A percentile compares a stretch with the other conserved stretches of the same genome.
phyloP scores from a whole-genome alignment of 768 basidiomycete genomes.

The Termitomyces eurrhizus region DNA sequence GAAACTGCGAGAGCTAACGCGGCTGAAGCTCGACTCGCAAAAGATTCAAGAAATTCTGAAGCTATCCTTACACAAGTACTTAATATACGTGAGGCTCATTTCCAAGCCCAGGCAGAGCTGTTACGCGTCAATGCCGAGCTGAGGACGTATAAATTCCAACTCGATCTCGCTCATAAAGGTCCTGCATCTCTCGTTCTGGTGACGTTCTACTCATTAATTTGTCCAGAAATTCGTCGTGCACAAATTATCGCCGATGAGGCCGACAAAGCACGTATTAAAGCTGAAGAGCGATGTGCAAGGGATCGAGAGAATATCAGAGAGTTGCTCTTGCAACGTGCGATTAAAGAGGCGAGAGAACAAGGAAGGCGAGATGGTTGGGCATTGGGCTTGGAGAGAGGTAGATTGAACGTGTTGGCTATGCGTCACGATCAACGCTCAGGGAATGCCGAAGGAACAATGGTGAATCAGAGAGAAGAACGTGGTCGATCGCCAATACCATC shows the following conservation, averaged over 20 bases:
- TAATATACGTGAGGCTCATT: conserved; percentile 27
- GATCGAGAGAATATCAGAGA: conserved; percentile 43
- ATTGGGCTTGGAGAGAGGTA: conserved; percentile 37
- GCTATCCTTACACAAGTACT: conserved; percentile 27
- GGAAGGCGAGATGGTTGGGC: conserved; percentile 49
- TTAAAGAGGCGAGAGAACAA: conserved; percentile 50
- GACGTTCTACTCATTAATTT: not conserved
- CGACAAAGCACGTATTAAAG: conserved; percentile 44
- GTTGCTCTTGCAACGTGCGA: conserved; percentile 41
- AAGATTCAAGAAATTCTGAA: conserved; percentile 12
- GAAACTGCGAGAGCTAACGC: conserved; percentile 38
- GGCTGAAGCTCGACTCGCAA: conserved; percentile 27
- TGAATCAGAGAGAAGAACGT: not conserved
- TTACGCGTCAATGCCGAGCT: conserved; percentile 41
- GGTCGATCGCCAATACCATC: not conserved
- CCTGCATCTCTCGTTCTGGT: not conserved
- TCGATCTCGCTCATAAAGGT: conserved; percentile 55
- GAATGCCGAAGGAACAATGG: not conserved
- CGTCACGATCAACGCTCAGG: not conserved
- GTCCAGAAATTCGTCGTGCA: conserved; percentile 47
- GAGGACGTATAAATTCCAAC: conserved; percentile 51
- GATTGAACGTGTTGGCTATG: conserved; percentile 12
- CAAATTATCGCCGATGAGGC: conserved; percentile 48
- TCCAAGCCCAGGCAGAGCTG: conserved; percentile 27
- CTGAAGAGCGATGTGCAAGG: conserved; percentile 42